Evolutionary conservation across 768 basidiomycete species (phyloP), one percentile per base, ranked within the genome.

Genomic region (Podaxis sp.): DNA sequence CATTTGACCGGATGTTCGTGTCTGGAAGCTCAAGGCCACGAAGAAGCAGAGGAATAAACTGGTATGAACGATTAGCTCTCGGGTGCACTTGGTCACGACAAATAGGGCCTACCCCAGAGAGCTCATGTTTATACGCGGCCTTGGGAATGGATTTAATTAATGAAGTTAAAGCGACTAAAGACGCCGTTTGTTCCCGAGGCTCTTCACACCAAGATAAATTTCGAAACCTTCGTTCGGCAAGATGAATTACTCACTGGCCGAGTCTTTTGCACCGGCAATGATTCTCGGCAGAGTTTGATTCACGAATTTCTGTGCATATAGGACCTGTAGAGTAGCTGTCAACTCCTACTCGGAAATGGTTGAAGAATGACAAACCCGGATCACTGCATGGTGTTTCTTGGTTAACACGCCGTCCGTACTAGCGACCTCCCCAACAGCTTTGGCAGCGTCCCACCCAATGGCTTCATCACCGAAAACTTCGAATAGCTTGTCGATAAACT

Each of bases 21-120:
- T 94, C 88, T 3, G 88, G 85, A 3, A 97, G 76, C 46, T 91
- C 87, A 17, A 98, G 83, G 3, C 93, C 90, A 15, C 91, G 90
- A 47, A 99, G 76, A 4, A 99, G 80, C 13, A 98, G 80, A 0
- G 97, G 95, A 66, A 98, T 84, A 12, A 98, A 83, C 96, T 98
- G 58, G 22, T 4, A 12, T 36, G 19, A 27, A 25, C 19, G 36
- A 29, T 63, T 2, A 65, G 52, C 12, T 59, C 33, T 33, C 19
- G 55, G n/a, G 7, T 6, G 38, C 43, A 29, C 25, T n/a, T 22
- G 43, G 27, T 46, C 17, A 49, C 33, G 36, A 17, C 43, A 0
- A n/a, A 53, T 55, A 17, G 22, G 12, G 71, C 82, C 51, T 60
- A 89, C 89, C 15, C 74, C 73, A 29, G 88, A 73, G 72, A 98